Conservation (phyloP, 345 rosid species). For the Camelina sativa region DNA sequence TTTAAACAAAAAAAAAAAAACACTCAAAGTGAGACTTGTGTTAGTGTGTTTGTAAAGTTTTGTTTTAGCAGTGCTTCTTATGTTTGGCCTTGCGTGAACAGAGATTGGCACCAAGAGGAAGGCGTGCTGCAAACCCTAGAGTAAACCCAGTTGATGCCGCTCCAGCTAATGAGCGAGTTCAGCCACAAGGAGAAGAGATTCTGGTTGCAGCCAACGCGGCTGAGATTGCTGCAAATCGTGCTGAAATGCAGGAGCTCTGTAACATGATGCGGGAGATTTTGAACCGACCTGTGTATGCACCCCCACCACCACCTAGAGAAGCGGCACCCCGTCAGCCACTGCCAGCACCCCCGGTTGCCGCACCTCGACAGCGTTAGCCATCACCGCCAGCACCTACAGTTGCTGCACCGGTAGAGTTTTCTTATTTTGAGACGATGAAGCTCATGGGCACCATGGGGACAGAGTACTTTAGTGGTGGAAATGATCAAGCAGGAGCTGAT, state of each 20-base stretch:
- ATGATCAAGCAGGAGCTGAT: not conserved
- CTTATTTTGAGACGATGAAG: not conserved
- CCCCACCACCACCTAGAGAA: not conserved
- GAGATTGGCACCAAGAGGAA: not conserved
- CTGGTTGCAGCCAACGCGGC: not conserved
- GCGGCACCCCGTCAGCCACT: not conserved
- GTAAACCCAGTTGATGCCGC: not conserved
- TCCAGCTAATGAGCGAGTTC: not conserved
- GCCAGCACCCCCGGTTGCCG: not conserved
- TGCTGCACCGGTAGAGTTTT: too few relatives aligned
- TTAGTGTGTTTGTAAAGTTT: not conserved
- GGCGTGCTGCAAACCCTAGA: not conserved
- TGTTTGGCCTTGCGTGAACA: too few relatives aligned
- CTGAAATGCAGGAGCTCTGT: not conserved
- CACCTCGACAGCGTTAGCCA: too few relatives aligned
- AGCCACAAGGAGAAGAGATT: too few relatives aligned
- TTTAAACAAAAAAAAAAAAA: too few relatives aligned
- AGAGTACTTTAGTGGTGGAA: not conserved
- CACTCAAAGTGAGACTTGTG: not conserved
- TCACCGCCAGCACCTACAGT: too few relatives aligned
- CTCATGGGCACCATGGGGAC: not conserved
- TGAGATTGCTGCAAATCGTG: not conserved
- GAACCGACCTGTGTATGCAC: not conserved
- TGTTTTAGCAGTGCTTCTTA: not conserved
- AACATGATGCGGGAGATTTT: not conserved